These are phyloP conservation scores for Hypoxylon lienhwacheense DNA, from an alignment of 495 filamentous ascomycete species.

Conservation along the genomic window DNA sequence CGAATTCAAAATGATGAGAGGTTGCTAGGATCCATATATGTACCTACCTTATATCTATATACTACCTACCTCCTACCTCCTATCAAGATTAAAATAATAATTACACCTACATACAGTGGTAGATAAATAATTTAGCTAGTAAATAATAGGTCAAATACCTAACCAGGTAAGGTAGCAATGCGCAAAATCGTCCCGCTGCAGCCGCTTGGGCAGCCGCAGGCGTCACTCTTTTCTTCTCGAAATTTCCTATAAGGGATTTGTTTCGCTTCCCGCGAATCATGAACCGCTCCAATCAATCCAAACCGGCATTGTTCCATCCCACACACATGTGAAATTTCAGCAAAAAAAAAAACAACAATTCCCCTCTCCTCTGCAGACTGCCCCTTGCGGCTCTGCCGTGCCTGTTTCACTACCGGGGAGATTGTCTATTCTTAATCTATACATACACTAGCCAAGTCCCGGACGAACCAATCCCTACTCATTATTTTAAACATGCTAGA, in stretches of 20 bases:
- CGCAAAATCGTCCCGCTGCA: slow-evolving; percentile 25
- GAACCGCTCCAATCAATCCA: slow-evolving; percentile 23
- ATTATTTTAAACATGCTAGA: slow-evolving; percentile 20
- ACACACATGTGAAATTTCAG: slow-evolving; percentile 32
- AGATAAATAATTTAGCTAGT: too few species aligned
- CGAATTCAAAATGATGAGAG: too few species aligned
- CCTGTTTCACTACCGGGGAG: slow-evolving; percentile 37
- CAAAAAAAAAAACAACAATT: slow-evolving; percentile 5
- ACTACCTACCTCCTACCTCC: too few species aligned
- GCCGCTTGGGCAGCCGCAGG: slow-evolving; percentile 31
- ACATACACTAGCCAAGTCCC: slow-evolving; percentile 23
- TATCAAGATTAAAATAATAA: too few species aligned
- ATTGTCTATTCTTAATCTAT: slow-evolving; percentile 33
- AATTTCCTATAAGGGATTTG: slow-evolving; percentile 20
- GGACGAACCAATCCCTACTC: slow-evolving; percentile 28
- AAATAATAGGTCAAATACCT: too few species aligned
- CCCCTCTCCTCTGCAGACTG: slow-evolving; percentile 5
- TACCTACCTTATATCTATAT: too few species aligned
- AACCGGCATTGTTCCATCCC: slow-evolving; percentile 27
- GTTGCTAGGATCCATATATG: too few species aligned
- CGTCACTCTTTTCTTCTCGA: slow-evolving; percentile 19
- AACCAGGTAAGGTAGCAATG: slow-evolving; percentile 6
- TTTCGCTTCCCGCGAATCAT: slow-evolving; percentile 18
- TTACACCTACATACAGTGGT: too few species aligned
- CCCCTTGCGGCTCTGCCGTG: slow-evolving; percentile 37